These are phyloP conservation scores for Syzygium aqueum DNA, from an alignment of 345 rosid genomes.

Conservation along the genomic window DNA sequence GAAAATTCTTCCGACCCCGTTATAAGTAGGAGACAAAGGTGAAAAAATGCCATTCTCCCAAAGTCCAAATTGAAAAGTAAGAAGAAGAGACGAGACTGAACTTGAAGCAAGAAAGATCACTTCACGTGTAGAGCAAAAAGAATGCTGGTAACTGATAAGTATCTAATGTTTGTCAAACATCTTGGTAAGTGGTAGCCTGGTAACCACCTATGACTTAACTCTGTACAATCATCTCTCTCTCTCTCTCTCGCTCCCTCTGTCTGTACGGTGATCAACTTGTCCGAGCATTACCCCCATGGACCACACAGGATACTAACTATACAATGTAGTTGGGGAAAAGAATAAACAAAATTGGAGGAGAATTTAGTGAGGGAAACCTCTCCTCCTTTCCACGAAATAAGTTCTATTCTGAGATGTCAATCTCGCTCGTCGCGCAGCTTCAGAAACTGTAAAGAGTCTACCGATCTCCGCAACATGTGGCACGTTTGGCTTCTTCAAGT, in stretches of 20 bases:
- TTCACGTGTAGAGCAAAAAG: neutral
- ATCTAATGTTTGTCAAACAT: neutral
- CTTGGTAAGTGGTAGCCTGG: neutral
- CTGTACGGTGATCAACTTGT: neutral
- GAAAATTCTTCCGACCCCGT: neutral
- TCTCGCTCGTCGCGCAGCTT: neutral
- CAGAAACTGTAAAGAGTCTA: neutral
- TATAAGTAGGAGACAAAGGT: neutral
- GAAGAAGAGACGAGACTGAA: neutral
- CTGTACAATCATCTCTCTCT: neutral
- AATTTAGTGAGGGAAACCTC: neutral
- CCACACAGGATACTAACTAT: neutral
- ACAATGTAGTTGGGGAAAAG: neutral
- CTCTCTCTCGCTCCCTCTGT: neutral
- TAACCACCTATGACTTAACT: neutral
- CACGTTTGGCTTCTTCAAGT: conserved; percentile 58
- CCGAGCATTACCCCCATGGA: neutral
- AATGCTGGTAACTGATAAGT: neutral
- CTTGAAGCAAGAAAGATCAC: neutral
- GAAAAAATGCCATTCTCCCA: neutral
- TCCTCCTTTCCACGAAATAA: neutral
- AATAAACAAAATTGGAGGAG: neutral
- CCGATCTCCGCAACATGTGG: conserved; percentile 62
- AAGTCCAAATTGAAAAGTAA: neutral
- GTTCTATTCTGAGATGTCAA: neutral